Base-by-base conservation (phyloP, 768 basidiomycete species). In the Termitomyces sp. region DNA sequence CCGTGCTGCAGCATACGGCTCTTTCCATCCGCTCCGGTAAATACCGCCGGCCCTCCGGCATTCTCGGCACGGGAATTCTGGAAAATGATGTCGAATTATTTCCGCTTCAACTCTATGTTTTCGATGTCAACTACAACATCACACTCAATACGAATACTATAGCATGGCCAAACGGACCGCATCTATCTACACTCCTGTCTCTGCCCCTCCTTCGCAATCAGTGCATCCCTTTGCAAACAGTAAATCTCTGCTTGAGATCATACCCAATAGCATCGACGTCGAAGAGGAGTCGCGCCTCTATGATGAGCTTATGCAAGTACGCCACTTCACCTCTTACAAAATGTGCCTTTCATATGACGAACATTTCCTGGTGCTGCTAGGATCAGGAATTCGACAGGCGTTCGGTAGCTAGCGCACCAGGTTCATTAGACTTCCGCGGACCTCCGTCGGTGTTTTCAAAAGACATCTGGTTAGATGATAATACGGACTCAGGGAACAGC, bases 401-500 rank as follows among this genome's bases (percentile, higher is more conserved):
- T 28, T 56, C 64, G 11, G 66, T 70, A 20, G 62, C 59, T 32
- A 64, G 68, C n/a, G 65, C 67, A 24, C 63, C 75, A 0, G 60
- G 67, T 45, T 67, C 74, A 13, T 59, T 33, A n/a, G 39, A 52
- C 58, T 70, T 78, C 18, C 64, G 71, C 28, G 70, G 69, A 13
- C 69, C 82, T 5, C 80, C 83, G 7, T 89, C 87, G 0, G 73
- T 90, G 20, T 85, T 87, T 67, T 88, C 87, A 0, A 79, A 77
- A 15, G 89, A 90, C 51, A 91, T 91, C 28, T 90, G 85, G 81
- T 76, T 91, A 8, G 83, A 79, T 0, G 88, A 90, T 63, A 84
- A 84, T 60, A 78, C 76, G 0, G 85, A 85, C 58, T 78, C 76
- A 0, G 84, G 84, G 0, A 77, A 79, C 58, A 82, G 81, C 52